Conservation (phyloP, 768 basidiomycete genomes). For the Rhizopogon rudus region DNA sequence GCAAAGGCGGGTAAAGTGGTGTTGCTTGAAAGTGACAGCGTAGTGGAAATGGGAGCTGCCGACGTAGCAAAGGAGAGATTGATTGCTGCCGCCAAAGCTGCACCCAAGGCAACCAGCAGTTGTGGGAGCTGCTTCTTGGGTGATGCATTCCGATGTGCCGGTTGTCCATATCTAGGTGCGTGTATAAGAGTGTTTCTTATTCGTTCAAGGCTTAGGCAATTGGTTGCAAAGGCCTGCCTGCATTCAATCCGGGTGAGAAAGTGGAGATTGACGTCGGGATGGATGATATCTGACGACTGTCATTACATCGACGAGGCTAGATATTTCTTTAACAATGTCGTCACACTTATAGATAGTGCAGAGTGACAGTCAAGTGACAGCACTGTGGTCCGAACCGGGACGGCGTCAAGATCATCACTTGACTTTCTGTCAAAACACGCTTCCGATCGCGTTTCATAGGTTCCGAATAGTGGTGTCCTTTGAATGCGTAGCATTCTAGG, state of each 20-base stretch:
- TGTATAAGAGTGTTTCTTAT: slow-evolving; percentile 11
- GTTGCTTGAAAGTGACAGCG: slow-evolving; percentile 55
- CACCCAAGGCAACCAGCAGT: slow-evolving; percentile 89
- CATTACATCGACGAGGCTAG: neutral
- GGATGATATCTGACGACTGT: slow-evolving; percentile 69
- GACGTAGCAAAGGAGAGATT: slow-evolving; percentile 63
- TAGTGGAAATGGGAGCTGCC: slow-evolving; percentile 51
- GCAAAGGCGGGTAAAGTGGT: slow-evolving; percentile 54
- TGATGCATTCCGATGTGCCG: slow-evolving; percentile 94
- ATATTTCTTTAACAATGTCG: neutral
- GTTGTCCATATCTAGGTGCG: slow-evolving; percentile 94
- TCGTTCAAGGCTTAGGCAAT: slow-evolving; percentile 10
- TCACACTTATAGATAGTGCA: neutral
- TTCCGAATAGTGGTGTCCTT: no score
- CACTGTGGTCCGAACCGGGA: no score
- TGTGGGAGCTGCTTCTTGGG: slow-evolving; percentile 98
- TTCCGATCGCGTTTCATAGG: no score
- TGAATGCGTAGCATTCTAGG: no score
- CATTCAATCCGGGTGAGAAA: slow-evolving; percentile 98
- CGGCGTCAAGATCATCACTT: no score
- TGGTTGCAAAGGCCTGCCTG: slow-evolving; percentile 76
- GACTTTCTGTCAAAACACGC: no score
- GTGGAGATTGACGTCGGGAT: slow-evolving; percentile 86
- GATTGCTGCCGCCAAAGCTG: slow-evolving; percentile 58
- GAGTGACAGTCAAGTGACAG: no score